These are phyloP conservation scores for Takakia lepidozioides DNA, from an alignment of 225 moss, liverwort and hornwort species.

Conservation along the genomic window DNA sequence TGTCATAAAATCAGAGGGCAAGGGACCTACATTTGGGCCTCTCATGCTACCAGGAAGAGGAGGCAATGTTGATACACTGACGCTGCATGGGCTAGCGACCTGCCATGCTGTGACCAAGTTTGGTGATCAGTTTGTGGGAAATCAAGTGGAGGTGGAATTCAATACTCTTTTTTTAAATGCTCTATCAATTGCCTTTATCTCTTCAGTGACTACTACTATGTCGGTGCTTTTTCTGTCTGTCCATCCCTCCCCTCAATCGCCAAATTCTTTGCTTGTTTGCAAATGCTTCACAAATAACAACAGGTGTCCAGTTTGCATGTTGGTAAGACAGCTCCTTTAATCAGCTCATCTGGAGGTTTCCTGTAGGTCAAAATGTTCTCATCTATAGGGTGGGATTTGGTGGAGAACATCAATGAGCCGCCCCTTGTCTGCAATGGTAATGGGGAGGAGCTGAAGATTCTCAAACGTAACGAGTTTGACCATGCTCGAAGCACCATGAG, in stretches of 20 bases:
- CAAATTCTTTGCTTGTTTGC: neutral
- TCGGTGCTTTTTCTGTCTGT: no score
- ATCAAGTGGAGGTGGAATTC: slow-evolving; percentile 68
- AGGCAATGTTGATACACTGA: slow-evolving; percentile 29
- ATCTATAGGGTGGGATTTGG: slow-evolving; percentile 69
- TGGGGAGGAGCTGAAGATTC: slow-evolving; percentile 50
- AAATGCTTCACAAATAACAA: no score
- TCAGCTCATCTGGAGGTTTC: no score
- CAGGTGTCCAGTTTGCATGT: no score
- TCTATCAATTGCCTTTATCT: no score
- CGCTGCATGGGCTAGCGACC: slow-evolving; percentile 66
- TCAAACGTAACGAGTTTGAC: slow-evolving; percentile 87
- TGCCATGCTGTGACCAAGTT: slow-evolving; percentile 83
- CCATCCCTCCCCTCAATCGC: no score
- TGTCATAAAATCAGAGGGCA: slow-evolving; percentile 17
- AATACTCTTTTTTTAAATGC: no score
- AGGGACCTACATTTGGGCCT: slow-evolving; percentile 30
- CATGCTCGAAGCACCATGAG: slow-evolving; percentile 84
- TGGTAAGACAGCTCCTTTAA: no score
- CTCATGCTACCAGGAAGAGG: slow-evolving; percentile 19
- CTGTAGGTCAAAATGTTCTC: slow-evolving; percentile 75
- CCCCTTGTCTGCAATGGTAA: slow-evolving; percentile 43
- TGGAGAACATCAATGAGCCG: slow-evolving; percentile 48
- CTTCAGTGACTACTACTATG: no score
- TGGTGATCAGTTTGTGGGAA: slow-evolving; percentile 70